Evolutionary conservation across 192 early-diverging fungal genomes (phyloP).

Genomic region (Gamsiella multidivaricata): DNA sequence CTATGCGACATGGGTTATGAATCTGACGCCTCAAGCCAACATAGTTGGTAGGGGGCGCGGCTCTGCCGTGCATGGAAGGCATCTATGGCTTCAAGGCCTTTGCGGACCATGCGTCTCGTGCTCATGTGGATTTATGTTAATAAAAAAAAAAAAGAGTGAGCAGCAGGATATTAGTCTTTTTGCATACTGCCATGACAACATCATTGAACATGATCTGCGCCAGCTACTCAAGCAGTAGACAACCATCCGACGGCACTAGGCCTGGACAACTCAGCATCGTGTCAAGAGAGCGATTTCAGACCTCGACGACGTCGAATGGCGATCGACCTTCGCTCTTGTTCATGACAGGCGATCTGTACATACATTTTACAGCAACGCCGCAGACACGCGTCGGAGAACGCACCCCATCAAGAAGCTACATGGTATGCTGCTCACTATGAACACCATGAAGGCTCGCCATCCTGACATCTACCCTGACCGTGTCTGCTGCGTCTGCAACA

Average conservation of each 20-base stretch:
- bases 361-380: conserved; percentile 1
- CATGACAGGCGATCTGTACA: background rate
- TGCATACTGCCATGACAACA: background rate
- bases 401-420: conserved; percentile 6
- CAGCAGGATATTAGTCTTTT: too few relatives aligned
- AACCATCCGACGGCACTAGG: conserved; percentile 5
- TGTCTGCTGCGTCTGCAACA: background rate
- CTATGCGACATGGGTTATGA: too few relatives aligned
- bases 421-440: conserved; percentile 9
- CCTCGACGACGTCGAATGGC: conserved; percentile 6
- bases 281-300: background rate
- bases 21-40: too few relatives aligned
- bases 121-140: too few relatives aligned
- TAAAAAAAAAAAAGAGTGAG: too few relatives aligned
- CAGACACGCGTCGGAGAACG: background rate
- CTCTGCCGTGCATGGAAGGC: too few relatives aligned
- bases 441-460: conserved; percentile 2
- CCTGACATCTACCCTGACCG: background rate
- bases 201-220: conserved; percentile 1
- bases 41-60: too few relatives aligned
- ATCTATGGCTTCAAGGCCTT: too few relatives aligned
- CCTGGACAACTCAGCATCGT: conserved; percentile 2
- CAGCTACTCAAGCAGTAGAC: conserved; percentile 16
- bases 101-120: too few relatives aligned
- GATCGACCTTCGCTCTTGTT: background rate